A percentile compares a stretch with the other conserved stretches of the same genome.
phyloP scores from a whole-genome alignment of 2,329 filamentous ascomycete genomes.

The Verticillium dahliae region DNA sequence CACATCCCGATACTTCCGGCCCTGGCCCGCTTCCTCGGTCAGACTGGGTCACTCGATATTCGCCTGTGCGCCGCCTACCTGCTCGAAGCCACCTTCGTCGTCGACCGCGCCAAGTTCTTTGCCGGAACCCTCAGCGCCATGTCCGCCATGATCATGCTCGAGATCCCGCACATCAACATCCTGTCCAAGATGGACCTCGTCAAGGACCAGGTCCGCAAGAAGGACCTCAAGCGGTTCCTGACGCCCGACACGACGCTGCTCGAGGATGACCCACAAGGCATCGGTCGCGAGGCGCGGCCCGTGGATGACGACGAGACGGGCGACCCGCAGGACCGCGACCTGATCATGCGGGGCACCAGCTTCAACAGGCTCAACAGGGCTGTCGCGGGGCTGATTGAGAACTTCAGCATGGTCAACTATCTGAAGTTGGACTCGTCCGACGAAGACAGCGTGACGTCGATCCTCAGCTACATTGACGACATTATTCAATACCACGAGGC shows the following conservation, averaged over 20 bases:
- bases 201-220: slow-evolving; percentile 79
- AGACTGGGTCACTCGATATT: slow-evolving; percentile 76
- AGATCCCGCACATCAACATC: slow-evolving; percentile 93
- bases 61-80: slow-evolving; percentile 91
- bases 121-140: slow-evolving; percentile 92
- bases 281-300: slow-evolving; percentile 36
- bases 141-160: slow-evolving; percentile 98
- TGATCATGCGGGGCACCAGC: slow-evolving; percentile 72
- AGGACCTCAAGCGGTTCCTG: slow-evolving; percentile 83
- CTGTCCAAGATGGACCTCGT: slow-evolving; percentile 97
- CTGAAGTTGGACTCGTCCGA: slow-evolving; percentile 82
- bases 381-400: slow-evolving; percentile 87
- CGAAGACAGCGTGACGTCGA: slow-evolving; percentile 80
- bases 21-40: slow-evolving; percentile 74
- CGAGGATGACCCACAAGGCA: slow-evolving; percentile 56
- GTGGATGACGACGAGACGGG: slow-evolving; percentile 42
- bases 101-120: slow-evolving; percentile 96
- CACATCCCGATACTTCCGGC: slow-evolving; percentile 88
- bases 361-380: slow-evolving; percentile 82
- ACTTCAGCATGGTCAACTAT: slow-evolving; percentile 97
- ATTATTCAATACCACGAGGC: slow-evolving; percentile 90
- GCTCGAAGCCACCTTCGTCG: slow-evolving; percentile 89
- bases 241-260: slow-evolving; percentile 79
- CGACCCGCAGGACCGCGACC: slow-evolving; percentile 59
- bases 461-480: slow-evolving; percentile 90